phyloP scores from a whole-genome alignment of 805 yeast genomes.

The Kluyveromyces wickerhamii region DNA sequence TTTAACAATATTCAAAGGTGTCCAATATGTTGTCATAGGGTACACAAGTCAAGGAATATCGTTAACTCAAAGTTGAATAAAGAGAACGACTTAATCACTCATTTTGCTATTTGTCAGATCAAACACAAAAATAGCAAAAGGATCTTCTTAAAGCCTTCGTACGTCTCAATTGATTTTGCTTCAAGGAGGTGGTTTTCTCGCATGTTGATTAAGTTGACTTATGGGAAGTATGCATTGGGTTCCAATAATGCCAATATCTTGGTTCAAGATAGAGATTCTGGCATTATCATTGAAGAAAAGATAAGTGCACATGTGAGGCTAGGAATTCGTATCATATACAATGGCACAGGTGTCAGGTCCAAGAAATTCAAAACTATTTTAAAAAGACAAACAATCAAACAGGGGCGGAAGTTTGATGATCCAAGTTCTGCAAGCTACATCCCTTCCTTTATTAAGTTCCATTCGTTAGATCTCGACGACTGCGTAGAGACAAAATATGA shows the following conservation, averaged over 20 bases:
- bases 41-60: constrained; percentile 42
- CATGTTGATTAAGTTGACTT: constrained; percentile 71
- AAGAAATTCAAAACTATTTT: constrained; percentile 54
- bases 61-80: constrained; percentile 21
- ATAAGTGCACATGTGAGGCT: constrained; percentile 83
- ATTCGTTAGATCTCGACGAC: constrained; percentile 67
- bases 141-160: constrained; percentile 54
- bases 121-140: constrained; percentile 59
- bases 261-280: constrained; percentile 87
- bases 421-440: constrained; percentile 62
- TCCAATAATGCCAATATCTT: constrained; percentile 88
- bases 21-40: constrained; percentile 67
- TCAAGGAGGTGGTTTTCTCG: constrained; percentile 85
- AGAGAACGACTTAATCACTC: constrained; percentile 67
- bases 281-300: constrained; percentile 85
- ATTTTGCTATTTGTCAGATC: constrained; percentile 78
- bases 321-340: constrained; percentile 78
- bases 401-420: constrained; percentile 76
- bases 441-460: constrained; percentile 71
- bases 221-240: constrained; percentile 82
- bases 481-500: constrained; percentile 49
- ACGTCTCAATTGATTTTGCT: constrained; percentile 74
- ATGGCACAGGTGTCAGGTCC: constrained; percentile 56
- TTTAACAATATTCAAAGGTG: constrained; percentile 55
- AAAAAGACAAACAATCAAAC: constrained; percentile 60